Evolutionary conservation across 306 rosid species (phyloP).

Genomic region (Prosopis cineraria): DNA sequence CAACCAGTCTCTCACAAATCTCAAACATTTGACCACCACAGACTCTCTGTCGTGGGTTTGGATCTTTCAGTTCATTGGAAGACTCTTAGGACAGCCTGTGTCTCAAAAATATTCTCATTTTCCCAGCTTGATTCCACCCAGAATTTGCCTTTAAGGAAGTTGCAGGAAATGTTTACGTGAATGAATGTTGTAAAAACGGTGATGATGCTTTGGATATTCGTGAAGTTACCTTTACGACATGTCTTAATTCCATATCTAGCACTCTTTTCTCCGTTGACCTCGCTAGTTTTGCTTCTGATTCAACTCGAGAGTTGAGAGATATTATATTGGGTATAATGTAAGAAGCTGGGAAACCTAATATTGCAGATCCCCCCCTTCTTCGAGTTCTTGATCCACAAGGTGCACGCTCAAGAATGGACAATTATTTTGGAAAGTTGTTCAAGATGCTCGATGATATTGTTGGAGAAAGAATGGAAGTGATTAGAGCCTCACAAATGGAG

Average conservation of each 20-base stretch:
- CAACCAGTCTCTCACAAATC: neutral
- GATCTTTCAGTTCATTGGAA: neutral
- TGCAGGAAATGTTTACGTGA: neutral
- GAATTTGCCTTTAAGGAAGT: neutral
- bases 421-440: neutral
- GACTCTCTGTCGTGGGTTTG: neutral
- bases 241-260: neutral
- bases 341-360: too few relatives aligned
- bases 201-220: neutral
- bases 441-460: neutral
- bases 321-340: neutral
- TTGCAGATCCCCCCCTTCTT: neutral
- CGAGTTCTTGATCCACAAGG: neutral
- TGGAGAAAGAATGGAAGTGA: neutral
- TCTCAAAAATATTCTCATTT: neutral
- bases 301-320: neutral
- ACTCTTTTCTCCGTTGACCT: too few relatives aligned
- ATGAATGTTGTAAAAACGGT: neutral
- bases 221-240: neutral
- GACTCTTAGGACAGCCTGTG: neutral
- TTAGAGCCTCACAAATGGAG: neutral
- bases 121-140: neutral
- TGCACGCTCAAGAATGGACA: neutral
- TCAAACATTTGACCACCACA: neutral
- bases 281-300: neutral